Base-by-base conservation (phyloP, 352 stramenopile species). In the Blastocystis sp. region DNA sequence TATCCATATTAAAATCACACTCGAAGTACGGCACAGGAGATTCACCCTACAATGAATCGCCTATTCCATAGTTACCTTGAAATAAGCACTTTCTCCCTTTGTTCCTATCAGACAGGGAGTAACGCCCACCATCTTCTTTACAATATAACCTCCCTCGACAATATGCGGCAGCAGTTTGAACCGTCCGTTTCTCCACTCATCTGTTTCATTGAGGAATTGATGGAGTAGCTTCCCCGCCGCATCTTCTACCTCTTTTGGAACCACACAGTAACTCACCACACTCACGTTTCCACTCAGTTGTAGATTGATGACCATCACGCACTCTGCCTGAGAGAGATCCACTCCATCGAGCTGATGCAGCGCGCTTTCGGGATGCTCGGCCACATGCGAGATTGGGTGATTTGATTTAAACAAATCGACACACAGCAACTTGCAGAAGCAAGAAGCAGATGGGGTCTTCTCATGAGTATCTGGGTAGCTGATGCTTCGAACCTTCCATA, bases 101-200 rank as follows among this genome's bases (percentile, higher is more conserved):
- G 34, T 89, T 13, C 78, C 78, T 20, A 89, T 76, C 9, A 89
- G 26, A 41, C 63, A 76, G 30, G 78, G 78, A 13, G 78, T 89
- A 8, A 69, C 76, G 9, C 78, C 78, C 5, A 89, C 78, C 2
- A 59, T 59, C 47, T 89, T 89, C 26, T 65, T 62, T 20, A 89
- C 55, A n/a, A 89, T 34, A 69, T 68, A 89, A 9, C 78, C 50
- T 89, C 78, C 78, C 41, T 89, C 78, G n/a, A 62, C 78, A 54
- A 89, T 78, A 41, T 79, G 78, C 11, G 78, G 78, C 0, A 89
- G 63, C n/a, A 89, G 9, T 45, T 89, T 89, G 39, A 89, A 68
- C 30, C 78, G 78, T 34, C 24, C 11, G 34, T 89, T 69, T 37
- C 78, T 30, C 63, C 63, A 89, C n/a, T 73, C 55, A n/a, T 89